phyloP scores from a whole-genome alignment of 345 rosid species.

The Adansonia digitata region DNA sequence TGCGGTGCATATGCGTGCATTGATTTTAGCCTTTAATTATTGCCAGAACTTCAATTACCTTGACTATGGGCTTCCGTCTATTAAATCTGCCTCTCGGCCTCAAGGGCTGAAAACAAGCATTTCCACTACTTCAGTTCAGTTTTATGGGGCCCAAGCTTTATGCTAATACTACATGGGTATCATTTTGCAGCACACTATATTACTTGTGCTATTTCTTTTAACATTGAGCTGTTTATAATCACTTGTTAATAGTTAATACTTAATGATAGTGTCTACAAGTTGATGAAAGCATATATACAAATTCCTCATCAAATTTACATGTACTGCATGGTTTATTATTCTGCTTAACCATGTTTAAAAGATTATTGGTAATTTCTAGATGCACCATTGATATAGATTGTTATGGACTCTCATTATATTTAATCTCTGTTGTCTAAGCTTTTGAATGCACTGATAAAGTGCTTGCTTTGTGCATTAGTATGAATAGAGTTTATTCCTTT shows the following conservation, averaged over 20 bases:
- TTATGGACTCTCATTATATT: neutral
- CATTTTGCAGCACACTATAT: neutral
- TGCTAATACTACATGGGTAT: slow-evolving; percentile 67
- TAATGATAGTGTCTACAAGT: neutral
- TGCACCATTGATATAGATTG: neutral
- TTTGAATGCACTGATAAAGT: neutral
- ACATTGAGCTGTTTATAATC: neutral
- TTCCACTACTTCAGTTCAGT: slow-evolving; percentile 77
- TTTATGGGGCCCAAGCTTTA: slow-evolving; percentile 91
- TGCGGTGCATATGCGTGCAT: neutral
- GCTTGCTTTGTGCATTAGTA: neutral
- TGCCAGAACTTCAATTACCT: slow-evolving; percentile 85
- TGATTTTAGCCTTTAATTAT: slow-evolving; percentile 1
- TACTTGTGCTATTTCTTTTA: neutral
- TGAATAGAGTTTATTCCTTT: neutral
- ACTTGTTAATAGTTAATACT: neutral
- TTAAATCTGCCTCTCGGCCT: slow-evolving; percentile 88
- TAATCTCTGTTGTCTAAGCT: slow-evolving; percentile 1
- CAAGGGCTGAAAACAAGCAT: slow-evolving; percentile 52
- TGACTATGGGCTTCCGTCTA: slow-evolving; percentile 96
- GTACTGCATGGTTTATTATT: neutral
- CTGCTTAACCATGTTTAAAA: neutral
- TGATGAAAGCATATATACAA: neutral
- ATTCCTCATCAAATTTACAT: neutral
- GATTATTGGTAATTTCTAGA: neutral